Percentiles rank a stretch among this genome's conserved stretches.
These are phyloP conservation scores for Pyronema omphalodes DNA, from an alignment of 495 filamentous ascomycete genomes.

Conservation along the genomic window DNA sequence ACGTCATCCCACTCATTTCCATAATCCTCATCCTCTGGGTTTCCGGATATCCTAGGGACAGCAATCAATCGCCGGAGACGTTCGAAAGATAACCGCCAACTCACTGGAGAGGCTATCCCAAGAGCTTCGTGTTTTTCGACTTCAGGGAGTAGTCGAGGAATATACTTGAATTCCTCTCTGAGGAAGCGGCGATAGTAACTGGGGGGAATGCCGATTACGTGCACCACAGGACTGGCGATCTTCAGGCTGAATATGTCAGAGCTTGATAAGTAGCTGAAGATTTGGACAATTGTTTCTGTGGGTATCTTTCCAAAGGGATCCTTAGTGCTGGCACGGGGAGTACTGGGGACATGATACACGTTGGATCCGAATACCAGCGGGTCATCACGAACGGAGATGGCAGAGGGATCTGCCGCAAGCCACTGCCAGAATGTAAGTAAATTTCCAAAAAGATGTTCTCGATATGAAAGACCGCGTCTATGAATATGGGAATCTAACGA, in stretches of 20 bases:
- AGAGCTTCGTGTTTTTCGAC: constrained; percentile 8
- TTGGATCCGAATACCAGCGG: constrained; percentile 9
- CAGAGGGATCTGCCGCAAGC: constrained; percentile 22
- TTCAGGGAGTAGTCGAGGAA: constrained; percentile 13
- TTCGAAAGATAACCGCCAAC: constrained; percentile 24
- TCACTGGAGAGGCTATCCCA: background rate
- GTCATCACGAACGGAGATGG: constrained; percentile 16
- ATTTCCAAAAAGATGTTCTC: background rate
- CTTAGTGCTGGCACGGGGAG: constrained; percentile 11
- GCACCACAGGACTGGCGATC: constrained; percentile 16
- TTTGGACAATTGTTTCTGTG: constrained; percentile 20
- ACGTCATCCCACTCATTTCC: constrained; percentile 16
- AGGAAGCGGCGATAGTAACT: constrained; percentile 23
- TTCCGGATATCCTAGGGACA: constrained; percentile 9
- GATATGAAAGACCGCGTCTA: no score
- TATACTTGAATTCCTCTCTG: constrained; percentile 23
- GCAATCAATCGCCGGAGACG: constrained; percentile 17
- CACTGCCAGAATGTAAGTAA: constrained; percentile 8
- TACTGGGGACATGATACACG: constrained; percentile 4
- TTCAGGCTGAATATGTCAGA: constrained; percentile 23
- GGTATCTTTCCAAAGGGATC: constrained; percentile 22
- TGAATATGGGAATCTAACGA: no score
- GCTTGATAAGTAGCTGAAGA: constrained; percentile 20
- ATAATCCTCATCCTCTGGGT: constrained; percentile 3
- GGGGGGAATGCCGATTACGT: constrained; percentile 16